These are phyloP conservation scores for Neocallimastix lanati DNA, from an alignment of 192 early-diverging fungal genomes.

Conservation along the genomic window DNA sequence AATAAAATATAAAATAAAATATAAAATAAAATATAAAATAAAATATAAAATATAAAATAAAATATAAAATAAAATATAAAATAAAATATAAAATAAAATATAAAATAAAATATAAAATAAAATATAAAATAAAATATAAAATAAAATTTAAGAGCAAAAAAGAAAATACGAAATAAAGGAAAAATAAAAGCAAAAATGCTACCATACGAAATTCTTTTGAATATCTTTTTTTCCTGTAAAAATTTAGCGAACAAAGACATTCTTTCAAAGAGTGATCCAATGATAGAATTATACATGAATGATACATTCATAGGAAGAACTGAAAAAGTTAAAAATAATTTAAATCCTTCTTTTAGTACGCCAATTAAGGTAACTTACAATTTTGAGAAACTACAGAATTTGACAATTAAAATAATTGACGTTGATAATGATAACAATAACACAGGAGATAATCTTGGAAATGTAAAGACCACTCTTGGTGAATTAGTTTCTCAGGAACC, in stretches of 20 bases:
- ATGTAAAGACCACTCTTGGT: background rate
- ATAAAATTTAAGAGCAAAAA: too few relatives aligned
- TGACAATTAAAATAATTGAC: background rate
- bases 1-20: too few relatives aligned
- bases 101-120: too few relatives aligned
- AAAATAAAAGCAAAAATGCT: too few relatives aligned
- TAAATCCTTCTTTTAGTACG: background rate
- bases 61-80: too few relatives aligned
- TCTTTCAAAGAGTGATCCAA: background rate
- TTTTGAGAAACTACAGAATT: background rate
- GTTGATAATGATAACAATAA: background rate
- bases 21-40: too few relatives aligned
- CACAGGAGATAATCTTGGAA: background rate
- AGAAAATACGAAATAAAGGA: too few relatives aligned
- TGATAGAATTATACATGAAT: background rate
- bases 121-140: too few relatives aligned
- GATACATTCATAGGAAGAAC: background rate
- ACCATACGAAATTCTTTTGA: too few relatives aligned
- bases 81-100: too few relatives aligned
- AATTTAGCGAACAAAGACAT: background rate
- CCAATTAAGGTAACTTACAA: background rate
- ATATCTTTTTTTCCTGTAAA: background rate
- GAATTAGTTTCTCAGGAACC: background rate
- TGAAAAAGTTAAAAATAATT: background rate
- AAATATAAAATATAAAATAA: too few relatives aligned